Percentiles rank a stretch among this genome's conserved stretches.
Evolutionary conservation across 202 grass and related monocot genomes (phyloP).

Genomic region (Brachypodium distachyon): DNA sequence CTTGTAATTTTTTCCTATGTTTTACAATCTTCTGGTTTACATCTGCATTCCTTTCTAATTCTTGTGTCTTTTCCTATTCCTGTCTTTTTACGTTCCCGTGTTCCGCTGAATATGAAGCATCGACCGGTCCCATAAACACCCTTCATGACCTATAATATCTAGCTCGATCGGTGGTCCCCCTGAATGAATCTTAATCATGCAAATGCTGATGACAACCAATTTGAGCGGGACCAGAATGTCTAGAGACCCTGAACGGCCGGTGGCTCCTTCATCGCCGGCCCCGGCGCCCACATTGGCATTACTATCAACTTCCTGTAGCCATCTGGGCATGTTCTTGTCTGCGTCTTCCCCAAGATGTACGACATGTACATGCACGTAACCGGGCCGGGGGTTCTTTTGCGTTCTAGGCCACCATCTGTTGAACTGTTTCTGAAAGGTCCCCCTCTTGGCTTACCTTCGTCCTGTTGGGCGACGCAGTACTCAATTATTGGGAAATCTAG

Average conservation of each 20-base stretch:
- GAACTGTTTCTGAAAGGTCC: slow-evolving; percentile 5
- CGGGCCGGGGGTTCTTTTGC: not conserved
- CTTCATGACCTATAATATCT: not conserved
- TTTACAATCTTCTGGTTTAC: too few relatives aligned
- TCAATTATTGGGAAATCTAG: too few relatives aligned
- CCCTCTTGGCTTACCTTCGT: not conserved
- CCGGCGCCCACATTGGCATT: slow-evolving; percentile 20
- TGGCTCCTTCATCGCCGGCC: not conserved
- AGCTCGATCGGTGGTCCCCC: not conserved
- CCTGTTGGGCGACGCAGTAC: too few relatives aligned
- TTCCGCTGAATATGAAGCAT: too few relatives aligned
- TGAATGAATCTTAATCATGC: not conserved
- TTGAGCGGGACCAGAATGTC: not conserved
- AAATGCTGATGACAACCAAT: not conserved
- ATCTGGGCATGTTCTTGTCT: slow-evolving; percentile 6
- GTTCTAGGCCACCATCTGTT: not conserved
- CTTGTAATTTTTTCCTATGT: too few relatives aligned
- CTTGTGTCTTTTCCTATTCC: too few relatives aligned
- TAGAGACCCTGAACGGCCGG: not conserved
- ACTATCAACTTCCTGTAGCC: slow-evolving; percentile 26
- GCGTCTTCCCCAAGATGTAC: not conserved
- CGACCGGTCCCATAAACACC: not conserved
- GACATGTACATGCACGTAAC: too few relatives aligned
- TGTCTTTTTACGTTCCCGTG: too few relatives aligned
- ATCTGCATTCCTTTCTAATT: too few relatives aligned